These are phyloP conservation scores for Dichomitus squalens DNA, from an alignment of 1,284 basidiomycete species.

Conservation along the genomic window DNA sequence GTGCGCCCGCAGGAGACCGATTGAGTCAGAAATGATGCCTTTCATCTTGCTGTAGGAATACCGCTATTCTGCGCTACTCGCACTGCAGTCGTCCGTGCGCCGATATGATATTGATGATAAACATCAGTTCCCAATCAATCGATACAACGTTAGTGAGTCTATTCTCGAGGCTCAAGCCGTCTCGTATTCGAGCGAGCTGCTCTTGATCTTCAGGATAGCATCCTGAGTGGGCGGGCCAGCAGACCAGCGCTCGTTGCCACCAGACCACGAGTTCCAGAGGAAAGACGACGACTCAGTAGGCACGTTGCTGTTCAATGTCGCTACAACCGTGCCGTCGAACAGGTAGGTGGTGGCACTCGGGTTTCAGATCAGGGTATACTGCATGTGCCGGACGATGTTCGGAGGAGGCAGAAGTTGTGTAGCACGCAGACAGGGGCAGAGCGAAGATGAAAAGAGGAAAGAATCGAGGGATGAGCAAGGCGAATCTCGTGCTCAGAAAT, in stretches of 20 bases:
- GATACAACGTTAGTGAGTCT: too few species aligned
- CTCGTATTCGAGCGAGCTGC: not conserved
- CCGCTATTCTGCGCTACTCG: too few species aligned
- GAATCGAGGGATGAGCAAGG: too few species aligned
- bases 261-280: slow-evolving; percentile 6
- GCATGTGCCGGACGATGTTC: not conserved
- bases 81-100: too few species aligned
- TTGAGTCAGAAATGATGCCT: too few species aligned
- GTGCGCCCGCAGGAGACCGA: slow-evolving; percentile 46
- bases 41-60: too few species aligned
- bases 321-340: not conserved
- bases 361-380: slow-evolving; percentile 3
- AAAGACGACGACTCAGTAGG: slow-evolving; percentile 1
- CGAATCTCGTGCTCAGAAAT: slow-evolving; percentile 1
- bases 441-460: too few species aligned
- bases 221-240: slow-evolving; percentile 1
- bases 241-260: slow-evolving; percentile 1
- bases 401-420: not conserved
- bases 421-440: not conserved
- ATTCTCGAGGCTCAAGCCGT: too few species aligned
- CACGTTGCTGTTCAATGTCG: not conserved
- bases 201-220: slow-evolving; percentile 1
- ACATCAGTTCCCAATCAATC: too few species aligned
- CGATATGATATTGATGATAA: too few species aligned
- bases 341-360: not conserved